A percentile compares a stretch with the other conserved stretches of the same genome.
Evolutionary conservation across 1,139 yeast species (phyloP).

Genomic region (Saccharomycopsis hybrid): DNA sequence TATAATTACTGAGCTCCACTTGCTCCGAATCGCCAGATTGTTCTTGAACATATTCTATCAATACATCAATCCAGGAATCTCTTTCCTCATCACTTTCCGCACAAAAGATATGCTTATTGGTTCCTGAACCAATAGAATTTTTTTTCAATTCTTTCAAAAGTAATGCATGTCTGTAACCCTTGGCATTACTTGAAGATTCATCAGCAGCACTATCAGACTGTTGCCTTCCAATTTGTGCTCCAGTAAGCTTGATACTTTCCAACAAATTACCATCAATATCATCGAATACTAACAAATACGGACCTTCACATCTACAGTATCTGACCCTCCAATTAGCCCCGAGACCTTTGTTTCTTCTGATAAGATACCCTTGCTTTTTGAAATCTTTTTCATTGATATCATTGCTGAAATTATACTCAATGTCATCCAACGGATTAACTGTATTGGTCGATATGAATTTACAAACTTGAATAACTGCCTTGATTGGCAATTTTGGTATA

Average conservation of each 20-base stretch:
- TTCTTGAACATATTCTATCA: slow-evolving; percentile 39
- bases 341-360: slow-evolving; percentile 50
- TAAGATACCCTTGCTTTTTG: slow-evolving; percentile 60
- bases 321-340: slow-evolving; percentile 68
- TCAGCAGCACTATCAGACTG: slow-evolving; percentile 14
- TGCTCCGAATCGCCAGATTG: slow-evolving; percentile 21
- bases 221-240: slow-evolving; percentile 62
- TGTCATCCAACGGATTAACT: slow-evolving; percentile 56
- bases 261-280: slow-evolving; percentile 48
- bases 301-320: slow-evolving; percentile 69
- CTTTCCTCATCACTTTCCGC: slow-evolving; percentile 79
- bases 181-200: slow-evolving; percentile 42
- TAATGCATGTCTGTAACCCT: slow-evolving; percentile 74
- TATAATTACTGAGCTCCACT: slow-evolving; percentile 17
- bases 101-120: slow-evolving; percentile 66
- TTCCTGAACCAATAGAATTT: slow-evolving; percentile 44
- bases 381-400: slow-evolving; percentile 36
- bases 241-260: slow-evolving; percentile 56
- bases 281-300: slow-evolving; percentile 54
- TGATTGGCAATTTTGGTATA: slow-evolving; percentile 53
- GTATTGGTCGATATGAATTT: slow-evolving; percentile 65
- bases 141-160: slow-evolving; percentile 60
- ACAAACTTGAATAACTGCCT: slow-evolving; percentile 49
- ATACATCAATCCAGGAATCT: slow-evolving; percentile 65
- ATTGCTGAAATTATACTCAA: slow-evolving; percentile 29